Evolutionary conservation across 768 basidiomycete genomes (phyloP), one percentile per base, ranked within the genome.

Genomic region (Boletus rex-veris): DNA sequence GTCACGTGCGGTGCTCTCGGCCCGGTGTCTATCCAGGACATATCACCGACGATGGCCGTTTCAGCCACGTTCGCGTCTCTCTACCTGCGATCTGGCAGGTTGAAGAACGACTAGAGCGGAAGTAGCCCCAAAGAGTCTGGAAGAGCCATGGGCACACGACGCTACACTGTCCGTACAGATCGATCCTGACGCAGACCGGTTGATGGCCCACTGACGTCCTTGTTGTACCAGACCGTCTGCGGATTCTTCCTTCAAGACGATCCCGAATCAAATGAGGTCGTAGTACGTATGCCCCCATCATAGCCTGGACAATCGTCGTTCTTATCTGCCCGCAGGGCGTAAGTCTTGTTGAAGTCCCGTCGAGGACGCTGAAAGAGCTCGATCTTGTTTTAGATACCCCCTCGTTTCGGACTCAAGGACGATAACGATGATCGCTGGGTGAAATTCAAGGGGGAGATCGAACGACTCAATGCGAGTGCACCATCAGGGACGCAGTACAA

Each of bases 361-460:
- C 0, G 15, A 24, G 16, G 21, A 30, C n/a, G 21, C 26, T 24
- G 24, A 33, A 35, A 42, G 39, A 54, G 7, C 41, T 39, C 30
- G n/a, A 30, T 43, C 14, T 1, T 24, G 16, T 33, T 45, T 15
- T 64, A 86, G 85, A 65, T 84, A 19, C 83, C 78, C 0, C 67
- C 76, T 5, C 71, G 78, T 15, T 85, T 88, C 48, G 86, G 85
- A 15, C 74, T 88, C 15, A 56, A 80, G 12, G 84, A 88, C 48
- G 66, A 74, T 4, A 75, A 79, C 0, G 52, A 72, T 1, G 67
- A 77, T 30, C 72, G 81, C 42, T 89, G 86, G 86, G 50, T 50
- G 7, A 74, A 58, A 6, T 75, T 87, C 59, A 65, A 66, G 44
- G 31, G 43, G 0, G 64, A 72, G 18, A 67, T 90, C 10, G 52